These are phyloP conservation scores for Eucalyptus pumila DNA, from an alignment of 345 rosid species.

Conservation along the genomic window DNA sequence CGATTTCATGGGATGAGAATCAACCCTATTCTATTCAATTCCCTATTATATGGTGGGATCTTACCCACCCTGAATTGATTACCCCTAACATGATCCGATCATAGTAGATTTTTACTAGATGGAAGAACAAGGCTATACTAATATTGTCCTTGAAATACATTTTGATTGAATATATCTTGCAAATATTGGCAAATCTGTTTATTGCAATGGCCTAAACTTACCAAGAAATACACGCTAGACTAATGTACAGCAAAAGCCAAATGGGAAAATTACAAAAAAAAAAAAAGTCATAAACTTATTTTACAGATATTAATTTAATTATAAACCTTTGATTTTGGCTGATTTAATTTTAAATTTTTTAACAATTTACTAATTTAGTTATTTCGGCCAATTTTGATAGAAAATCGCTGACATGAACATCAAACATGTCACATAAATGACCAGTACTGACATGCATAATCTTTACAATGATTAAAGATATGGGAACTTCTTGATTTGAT, in stretches of 20 bases:
- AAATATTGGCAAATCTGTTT: accelerated
- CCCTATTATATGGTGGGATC: accelerated
- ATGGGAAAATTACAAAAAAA: too few relatives aligned
- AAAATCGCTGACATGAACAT: accelerated
- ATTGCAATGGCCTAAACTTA: too few relatives aligned
- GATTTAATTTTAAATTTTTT: accelerated
- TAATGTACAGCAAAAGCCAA: too few relatives aligned
- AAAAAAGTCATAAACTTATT: too few relatives aligned
- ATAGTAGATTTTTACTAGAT: too few relatives aligned
- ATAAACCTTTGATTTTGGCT: accelerated
- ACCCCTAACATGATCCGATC: too few relatives aligned
- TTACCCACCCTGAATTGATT: too few relatives aligned
- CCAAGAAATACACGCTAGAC: too few relatives aligned
- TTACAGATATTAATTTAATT: accelerated
- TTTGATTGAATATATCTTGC: too few relatives aligned
- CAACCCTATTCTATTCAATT: accelerated
- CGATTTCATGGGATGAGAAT: accelerated
- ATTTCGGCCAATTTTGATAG: accelerated
- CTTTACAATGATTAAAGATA: too few relatives aligned
- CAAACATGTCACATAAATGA: accelerated
- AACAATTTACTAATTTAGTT: accelerated
- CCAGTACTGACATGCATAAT: accelerated
- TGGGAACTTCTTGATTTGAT: accelerated
- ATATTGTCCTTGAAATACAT: too few relatives aligned
- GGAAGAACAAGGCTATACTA: too few relatives aligned